phyloP scores from a whole-genome alignment of 108 stramenopile genomes.

The Cyclotella sp. region DNA sequence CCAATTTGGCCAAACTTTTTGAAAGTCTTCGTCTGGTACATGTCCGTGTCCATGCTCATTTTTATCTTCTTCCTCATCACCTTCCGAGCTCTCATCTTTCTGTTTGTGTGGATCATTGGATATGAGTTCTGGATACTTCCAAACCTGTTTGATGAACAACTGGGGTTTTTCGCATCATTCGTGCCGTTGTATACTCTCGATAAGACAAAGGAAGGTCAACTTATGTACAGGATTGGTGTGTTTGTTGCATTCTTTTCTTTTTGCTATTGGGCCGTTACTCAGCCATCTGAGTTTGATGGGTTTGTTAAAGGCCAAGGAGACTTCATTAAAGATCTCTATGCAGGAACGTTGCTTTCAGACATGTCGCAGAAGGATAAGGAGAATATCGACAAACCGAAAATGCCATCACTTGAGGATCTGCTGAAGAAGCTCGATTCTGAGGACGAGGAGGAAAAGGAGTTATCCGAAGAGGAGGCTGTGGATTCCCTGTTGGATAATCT shows the following conservation, averaged over 20 bases:
- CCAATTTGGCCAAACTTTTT: constrained; percentile 98
- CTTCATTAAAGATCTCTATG: constrained; percentile 98
- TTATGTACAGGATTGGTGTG: constrained; percentile 91
- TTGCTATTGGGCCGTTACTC: constrained; percentile 97
- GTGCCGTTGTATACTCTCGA: constrained; percentile 92
- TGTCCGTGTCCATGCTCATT: constrained; percentile 94
- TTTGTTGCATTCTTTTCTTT: constrained; percentile 93
- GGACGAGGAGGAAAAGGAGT: constrained; percentile 67
- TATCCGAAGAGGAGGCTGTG: constrained; percentile 67
- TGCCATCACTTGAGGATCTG: constrained; percentile 94
- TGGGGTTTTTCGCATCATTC: constrained; percentile 96
- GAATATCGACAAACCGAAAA: constrained; percentile 97
- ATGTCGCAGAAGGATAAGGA: constrained; percentile 96
- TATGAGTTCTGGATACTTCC: constrained; percentile 98
- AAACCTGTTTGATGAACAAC: constrained; percentile 96
- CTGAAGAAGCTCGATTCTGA: constrained; percentile 84
- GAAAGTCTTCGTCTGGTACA: constrained; percentile 97
- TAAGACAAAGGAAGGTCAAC: constrained; percentile 86
- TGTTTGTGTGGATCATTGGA: constrained; percentile 95
- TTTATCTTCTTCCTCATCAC: constrained; percentile 93
- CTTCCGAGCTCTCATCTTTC: constrained; percentile 87
- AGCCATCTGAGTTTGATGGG: constrained; percentile 99
- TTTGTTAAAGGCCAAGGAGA: constrained; percentile 96
- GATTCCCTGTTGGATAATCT: constrained; percentile 56
- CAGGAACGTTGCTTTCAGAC: constrained; percentile 96